Evolutionary conservation across 1,284 basidiomycete genomes (phyloP), one percentile per base, ranked within the genome.

Genomic region (Papiliotrema laurentii): DNA sequence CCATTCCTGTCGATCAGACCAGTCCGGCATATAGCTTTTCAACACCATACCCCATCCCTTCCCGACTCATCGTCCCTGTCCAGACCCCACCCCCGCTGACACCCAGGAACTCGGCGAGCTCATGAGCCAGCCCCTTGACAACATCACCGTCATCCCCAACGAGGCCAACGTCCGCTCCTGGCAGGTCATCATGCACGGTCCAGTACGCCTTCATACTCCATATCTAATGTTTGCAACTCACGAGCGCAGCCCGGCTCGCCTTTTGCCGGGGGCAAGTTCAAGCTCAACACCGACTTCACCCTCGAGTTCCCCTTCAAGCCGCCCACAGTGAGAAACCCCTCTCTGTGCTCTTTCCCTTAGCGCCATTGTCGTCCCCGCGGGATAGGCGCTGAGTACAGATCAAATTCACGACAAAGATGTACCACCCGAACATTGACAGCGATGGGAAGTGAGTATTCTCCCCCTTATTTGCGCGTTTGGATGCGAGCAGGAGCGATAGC

Each of bases 371-470:
- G n/a, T n/a, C n/a, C n/a, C n/a, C n/a, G n/a, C 27, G 21, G 13
- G 13, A 25, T 5, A 27, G 10, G 10, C 22, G 11, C 31, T 39
- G 16, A 38, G 35, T 26, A 14, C 30, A 92, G 89, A 85, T 92
- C 51, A 83, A 81, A 36, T 92, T 92, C 74, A 81, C 76, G 39
- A 93, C 90, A 33, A 89, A 85, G 77, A 86, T 91, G 51, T 93
- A 93, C 66, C 90, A 94, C 73, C 90, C 90, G 14, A 90, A 90
- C 46, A 86, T 94, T 66, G 91, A 93, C 57, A 87, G 90, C 51
- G 88, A 94, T 66, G 90, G 89, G 34, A 91, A 78, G 89, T 88
- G 59, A 54, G 84, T 75, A 10, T 26, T 39, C 22, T 42, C 42
- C 14, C 27, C 31, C 11, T 46, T 49, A 30, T 42, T 36, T 16